Conservation (phyloP, 306 rosid genomes). For the Quercus gilva region DNA sequence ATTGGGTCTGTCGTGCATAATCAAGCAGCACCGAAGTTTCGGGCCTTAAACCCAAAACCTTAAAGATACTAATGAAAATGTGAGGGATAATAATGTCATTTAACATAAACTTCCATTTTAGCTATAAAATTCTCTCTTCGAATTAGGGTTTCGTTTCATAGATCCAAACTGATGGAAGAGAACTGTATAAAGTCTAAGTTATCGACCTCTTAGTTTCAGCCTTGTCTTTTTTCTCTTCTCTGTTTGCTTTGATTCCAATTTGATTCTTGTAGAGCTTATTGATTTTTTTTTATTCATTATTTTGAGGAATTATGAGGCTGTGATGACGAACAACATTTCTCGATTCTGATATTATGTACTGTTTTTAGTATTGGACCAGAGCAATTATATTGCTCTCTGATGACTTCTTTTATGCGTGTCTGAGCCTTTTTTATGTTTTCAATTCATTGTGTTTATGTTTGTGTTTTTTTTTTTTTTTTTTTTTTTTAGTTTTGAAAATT, state of each 20-base stretch:
- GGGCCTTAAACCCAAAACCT: neutral
- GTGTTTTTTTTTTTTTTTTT: too few relatives aligned
- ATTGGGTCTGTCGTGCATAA: too few relatives aligned
- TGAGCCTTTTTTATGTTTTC: slow-evolving; percentile 44
- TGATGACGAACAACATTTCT: slow-evolving; percentile 63
- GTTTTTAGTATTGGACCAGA: slow-evolving; percentile 22
- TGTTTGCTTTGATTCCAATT: neutral
- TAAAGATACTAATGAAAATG: neutral
- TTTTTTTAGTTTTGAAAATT: too few relatives aligned
- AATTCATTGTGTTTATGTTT: neutral
- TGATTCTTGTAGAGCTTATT: neutral
- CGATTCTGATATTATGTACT: slow-evolving; percentile 46
- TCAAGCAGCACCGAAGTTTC: neutral
- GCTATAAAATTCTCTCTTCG: neutral
- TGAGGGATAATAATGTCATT: slow-evolving; percentile 10
- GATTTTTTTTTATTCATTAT: neutral
- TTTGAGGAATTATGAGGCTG: slow-evolving; percentile 25
- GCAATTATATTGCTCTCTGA: slow-evolving; percentile 34
- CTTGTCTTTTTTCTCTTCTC: neutral
- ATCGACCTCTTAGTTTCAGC: neutral
- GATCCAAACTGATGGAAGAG: neutral
- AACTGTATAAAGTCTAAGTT: neutral
- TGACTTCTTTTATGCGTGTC: slow-evolving; percentile 78
- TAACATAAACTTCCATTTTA: neutral
- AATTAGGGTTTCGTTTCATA: slow-evolving; percentile 13